phyloP scores from a whole-genome alignment of 1,139 yeast species.

The Sugiyamaella neomexicana region DNA sequence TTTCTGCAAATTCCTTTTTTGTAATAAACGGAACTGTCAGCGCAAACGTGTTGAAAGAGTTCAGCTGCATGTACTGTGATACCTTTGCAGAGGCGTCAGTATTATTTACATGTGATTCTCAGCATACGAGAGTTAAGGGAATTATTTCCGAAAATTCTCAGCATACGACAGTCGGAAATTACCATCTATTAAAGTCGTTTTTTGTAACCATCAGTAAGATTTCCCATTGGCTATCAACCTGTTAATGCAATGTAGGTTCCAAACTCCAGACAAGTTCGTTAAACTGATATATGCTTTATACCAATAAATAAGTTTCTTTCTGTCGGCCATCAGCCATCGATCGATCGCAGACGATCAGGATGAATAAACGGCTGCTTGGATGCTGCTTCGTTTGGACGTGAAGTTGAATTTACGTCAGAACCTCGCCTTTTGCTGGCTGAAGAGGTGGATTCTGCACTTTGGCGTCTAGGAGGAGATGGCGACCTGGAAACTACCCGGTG shows the following conservation, averaged over 20 bases:
- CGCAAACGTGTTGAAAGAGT: too few species aligned
- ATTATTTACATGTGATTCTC: too few species aligned
- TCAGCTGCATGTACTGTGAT: too few species aligned
- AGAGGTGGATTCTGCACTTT: conserved; percentile 3
- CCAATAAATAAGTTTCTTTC: neutral
- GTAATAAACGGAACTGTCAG: too few species aligned
- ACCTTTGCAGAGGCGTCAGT: too few species aligned
- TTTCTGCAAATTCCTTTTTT: too few species aligned
- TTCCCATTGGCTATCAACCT: conserved; percentile 72
- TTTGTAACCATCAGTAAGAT: too few species aligned
- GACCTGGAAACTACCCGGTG: neutral
- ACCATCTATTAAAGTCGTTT: too few species aligned
- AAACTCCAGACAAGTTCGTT: conserved; percentile 80
- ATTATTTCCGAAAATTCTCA: too few species aligned
- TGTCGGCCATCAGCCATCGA: neutral
- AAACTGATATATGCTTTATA: conserved; percentile 60
- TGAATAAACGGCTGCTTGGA: neutral
- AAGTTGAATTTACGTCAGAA: neutral
- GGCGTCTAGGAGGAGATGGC: conserved; percentile 2
- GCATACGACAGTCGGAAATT: too few species aligned
- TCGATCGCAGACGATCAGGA: neutral
- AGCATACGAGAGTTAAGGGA: too few species aligned
- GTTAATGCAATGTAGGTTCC: conserved; percentile 62
- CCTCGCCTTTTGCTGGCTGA: neutral
- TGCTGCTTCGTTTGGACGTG: neutral